These are phyloP conservation scores for Phaseolus coccineus DNA, from an alignment of 331 rosid genomes.

Conservation along the genomic window DNA sequence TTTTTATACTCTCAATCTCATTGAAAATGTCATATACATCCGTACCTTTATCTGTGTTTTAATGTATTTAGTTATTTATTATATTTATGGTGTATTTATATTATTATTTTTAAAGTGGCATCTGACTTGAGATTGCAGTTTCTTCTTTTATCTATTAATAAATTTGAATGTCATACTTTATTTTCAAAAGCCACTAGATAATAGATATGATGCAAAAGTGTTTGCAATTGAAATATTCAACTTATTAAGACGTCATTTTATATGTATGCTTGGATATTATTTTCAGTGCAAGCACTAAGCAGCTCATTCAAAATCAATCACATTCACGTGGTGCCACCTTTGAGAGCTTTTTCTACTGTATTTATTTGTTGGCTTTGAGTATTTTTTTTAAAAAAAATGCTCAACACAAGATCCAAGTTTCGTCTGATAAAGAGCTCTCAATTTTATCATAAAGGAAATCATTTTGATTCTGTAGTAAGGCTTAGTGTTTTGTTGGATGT, in stretches of 20 bases:
- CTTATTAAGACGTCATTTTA: neutral
- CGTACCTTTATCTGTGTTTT: neutral
- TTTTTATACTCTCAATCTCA: neutral
- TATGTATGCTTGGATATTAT: neutral
- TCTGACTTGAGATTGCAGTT: neutral
- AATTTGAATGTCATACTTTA: neutral
- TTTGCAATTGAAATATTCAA: neutral
- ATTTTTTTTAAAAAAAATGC: neutral
- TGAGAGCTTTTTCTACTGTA: neutral
- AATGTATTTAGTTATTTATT: neutral
- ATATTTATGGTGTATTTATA: neutral
- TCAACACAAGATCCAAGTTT: neutral
- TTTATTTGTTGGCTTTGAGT: constrained; percentile 27
- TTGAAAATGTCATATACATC: neutral
- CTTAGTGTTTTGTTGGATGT: constrained; percentile 28
- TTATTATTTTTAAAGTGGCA: too few species aligned
- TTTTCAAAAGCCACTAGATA: neutral
- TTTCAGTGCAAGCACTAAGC: constrained; percentile 3
- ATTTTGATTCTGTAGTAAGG: constrained; percentile 11
- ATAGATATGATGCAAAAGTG: neutral
- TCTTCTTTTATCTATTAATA: neutral
- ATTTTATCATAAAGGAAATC: constrained; percentile 29
- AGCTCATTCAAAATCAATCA: constrained; percentile 1
- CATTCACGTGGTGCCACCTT: neutral
- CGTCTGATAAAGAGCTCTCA: constrained; percentile 11